phyloP scores from a whole-genome alignment of 2,329 filamentous ascomycete genomes.

The Aureobasidium subglaciale region DNA sequence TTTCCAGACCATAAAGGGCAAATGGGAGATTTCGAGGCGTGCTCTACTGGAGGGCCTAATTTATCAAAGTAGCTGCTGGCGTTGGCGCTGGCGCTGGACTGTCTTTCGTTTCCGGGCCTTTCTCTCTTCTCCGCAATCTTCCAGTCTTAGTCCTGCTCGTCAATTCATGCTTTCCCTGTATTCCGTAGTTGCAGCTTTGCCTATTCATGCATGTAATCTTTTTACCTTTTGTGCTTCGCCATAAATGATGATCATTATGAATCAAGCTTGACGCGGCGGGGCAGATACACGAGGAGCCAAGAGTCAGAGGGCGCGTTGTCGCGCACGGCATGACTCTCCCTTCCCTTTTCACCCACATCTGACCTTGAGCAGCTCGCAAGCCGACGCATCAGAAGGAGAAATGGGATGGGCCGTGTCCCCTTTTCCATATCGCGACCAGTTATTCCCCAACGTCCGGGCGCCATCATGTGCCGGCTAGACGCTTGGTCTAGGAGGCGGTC shows the following conservation, averaged over 20 bases:
- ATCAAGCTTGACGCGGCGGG: background rate
- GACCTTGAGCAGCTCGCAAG: background rate
- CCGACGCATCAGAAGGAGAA: slow-evolving; percentile 1
- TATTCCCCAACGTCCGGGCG: slow-evolving; percentile 14
- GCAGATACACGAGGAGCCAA: slow-evolving; percentile 10
- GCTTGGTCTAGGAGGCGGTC: slow-evolving; percentile 12
- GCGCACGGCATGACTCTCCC: slow-evolving; percentile 9
- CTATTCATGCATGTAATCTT: slow-evolving; percentile 5
- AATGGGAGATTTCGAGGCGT: slow-evolving; percentile 3
- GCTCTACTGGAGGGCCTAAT: background rate
- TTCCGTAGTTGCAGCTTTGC: background rate
- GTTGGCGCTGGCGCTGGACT: background rate
- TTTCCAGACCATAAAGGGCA: too few relatives aligned
- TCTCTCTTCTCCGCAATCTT: background rate
- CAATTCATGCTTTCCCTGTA: background rate
- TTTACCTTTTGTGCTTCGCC: background rate
- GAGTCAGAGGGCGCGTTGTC: slow-evolving; percentile 8
- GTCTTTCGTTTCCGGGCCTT: background rate
- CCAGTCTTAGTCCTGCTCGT: background rate
- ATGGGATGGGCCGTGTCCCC: slow-evolving; percentile 13
- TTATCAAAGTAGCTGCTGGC: background rate
- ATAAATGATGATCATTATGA: background rate
- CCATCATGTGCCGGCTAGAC: slow-evolving; percentile 15
- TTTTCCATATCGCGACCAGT: slow-evolving; percentile 1
- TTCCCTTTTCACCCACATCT: slow-evolving; percentile 3